Percentiles rank a stretch among this genome's conserved stretches.
These are phyloP conservation scores for Abortiporus biennis DNA, from an alignment of 1,284 basidiomycete species.

Conservation along the genomic window DNA sequence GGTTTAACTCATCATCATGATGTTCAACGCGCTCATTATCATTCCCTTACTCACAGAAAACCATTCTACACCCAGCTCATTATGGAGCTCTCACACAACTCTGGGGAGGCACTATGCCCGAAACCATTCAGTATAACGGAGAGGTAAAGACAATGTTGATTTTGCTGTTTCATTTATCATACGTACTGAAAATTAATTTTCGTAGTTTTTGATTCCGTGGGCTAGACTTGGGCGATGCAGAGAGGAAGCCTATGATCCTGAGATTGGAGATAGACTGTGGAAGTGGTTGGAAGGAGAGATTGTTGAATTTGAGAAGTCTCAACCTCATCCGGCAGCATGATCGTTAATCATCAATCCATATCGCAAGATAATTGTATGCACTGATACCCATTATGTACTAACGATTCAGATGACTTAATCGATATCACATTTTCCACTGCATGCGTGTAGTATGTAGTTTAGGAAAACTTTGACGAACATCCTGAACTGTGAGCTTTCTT, in stretches of 20 bases:
- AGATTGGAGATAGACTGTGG: slow-evolving; percentile 26
- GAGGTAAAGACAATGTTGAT: slow-evolving; percentile 3
- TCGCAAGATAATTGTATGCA: no score
- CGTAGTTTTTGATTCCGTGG: slow-evolving; percentile 28
- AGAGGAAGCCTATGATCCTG: slow-evolving; percentile 20
- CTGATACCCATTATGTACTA: no score
- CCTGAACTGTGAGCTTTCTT: no score
- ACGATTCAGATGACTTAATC: no score
- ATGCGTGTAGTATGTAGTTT: no score
- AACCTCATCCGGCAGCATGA: no score
- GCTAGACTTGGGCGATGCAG: slow-evolving; percentile 25
- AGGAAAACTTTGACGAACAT: no score
- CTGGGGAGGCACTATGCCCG: slow-evolving; percentile 16
- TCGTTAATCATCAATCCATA: no score
- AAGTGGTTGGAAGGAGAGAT: slow-evolving; percentile 28
- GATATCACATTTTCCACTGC: no score
- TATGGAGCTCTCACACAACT: slow-evolving; percentile 20
- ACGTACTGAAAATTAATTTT: no score
- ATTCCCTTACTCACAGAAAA: not conserved
- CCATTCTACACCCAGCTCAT: slow-evolving; percentile 12
- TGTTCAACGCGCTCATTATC: not conserved
- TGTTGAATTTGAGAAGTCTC: slow-evolving; percentile 1
- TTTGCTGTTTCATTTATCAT: no score
- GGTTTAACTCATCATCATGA: not conserved
- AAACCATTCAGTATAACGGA: slow-evolving; percentile 10